These are phyloP conservation scores for Acer yangbiense DNA, from an alignment of 345 rosid species.

Conservation along the genomic window DNA sequence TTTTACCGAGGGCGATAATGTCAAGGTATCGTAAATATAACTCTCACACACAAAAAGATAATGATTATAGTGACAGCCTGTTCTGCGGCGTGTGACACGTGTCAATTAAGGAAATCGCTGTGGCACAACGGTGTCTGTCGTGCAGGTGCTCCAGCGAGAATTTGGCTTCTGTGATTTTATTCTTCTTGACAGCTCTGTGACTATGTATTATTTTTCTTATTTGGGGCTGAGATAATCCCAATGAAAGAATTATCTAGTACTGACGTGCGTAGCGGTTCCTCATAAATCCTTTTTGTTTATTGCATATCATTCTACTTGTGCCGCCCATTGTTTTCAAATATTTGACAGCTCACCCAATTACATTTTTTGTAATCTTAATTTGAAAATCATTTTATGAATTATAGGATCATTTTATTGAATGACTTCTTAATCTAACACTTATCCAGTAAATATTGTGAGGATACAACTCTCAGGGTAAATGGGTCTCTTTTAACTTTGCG, in stretches of 20 bases:
- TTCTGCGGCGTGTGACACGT: conserved; percentile 5
- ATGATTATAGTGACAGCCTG: conserved; percentile 30
- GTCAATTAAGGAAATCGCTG: not conserved
- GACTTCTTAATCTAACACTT: too few relatives aligned
- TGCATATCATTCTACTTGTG: not conserved
- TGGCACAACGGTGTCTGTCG: not conserved
- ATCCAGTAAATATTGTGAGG: too few relatives aligned
- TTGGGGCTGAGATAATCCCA: not conserved
- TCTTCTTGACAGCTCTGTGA: conserved; percentile 30
- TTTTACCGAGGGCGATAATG: conserved; percentile 5
- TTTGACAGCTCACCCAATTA: not conserved
- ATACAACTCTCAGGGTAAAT: too few relatives aligned
- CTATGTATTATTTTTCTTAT: not conserved
- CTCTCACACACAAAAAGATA: not conserved
- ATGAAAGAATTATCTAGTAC: not conserved
- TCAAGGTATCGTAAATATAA: not conserved
- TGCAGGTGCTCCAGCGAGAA: conserved; percentile 6
- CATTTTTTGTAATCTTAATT: not conserved
- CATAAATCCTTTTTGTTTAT: not conserved
- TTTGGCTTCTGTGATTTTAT: conserved; percentile 17
- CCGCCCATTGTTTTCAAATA: conserved; percentile 18
- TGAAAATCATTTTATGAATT: not conserved
- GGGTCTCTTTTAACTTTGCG: too few relatives aligned
- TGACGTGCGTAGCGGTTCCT: conserved; percentile 17
- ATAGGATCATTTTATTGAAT: not conserved